These are phyloP conservation scores for Phlebiopsis flavidoalba DNA, from an alignment of 768 basidiomycete species.

Conservation along the genomic window DNA sequence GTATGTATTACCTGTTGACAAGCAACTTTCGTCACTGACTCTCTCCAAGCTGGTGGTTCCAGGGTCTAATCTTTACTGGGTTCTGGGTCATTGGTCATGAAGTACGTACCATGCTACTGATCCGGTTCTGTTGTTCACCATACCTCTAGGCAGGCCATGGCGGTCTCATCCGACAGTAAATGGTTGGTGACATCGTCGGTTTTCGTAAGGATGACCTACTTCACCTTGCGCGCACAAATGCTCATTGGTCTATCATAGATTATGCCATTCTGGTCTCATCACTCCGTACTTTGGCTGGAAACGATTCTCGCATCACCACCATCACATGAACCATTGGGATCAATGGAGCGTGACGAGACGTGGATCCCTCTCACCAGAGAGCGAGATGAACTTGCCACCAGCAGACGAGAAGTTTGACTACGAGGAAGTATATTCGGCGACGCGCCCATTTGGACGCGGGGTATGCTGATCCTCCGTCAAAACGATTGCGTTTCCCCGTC, in stretches of 20 bases:
- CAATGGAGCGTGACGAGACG: conserved; percentile 12
- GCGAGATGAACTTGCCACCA: neutral
- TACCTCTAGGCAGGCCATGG: conserved; percentile 17
- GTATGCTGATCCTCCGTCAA: conserved; percentile 10
- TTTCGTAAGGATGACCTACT: conserved; percentile 3
- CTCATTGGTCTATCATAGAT: neutral
- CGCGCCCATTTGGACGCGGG: conserved; percentile 14
- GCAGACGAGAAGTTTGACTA: neutral
- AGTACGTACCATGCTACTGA: neutral
- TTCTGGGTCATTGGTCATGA: conserved; percentile 23
- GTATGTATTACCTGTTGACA: neutral
- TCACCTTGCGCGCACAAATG: neutral
- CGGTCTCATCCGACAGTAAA: conserved; percentile 14
- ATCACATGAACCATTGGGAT: conserved; percentile 8
- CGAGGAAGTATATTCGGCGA: conserved; percentile 13
- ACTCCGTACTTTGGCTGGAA: conserved; percentile 28
- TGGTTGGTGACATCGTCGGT: conserved; percentile 15
- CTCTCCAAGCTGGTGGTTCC: conserved; percentile 19
- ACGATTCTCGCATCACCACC: conserved; percentile 10
- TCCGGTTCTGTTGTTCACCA: neutral
- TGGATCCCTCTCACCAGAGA: conserved; percentile 11
- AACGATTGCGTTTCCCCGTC: conserved; percentile 15
- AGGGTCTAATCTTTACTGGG: conserved; percentile 20
- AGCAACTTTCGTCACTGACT: neutral
- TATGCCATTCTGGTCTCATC: conserved; percentile 6